A percentile compares a stretch with the other conserved stretches of the same genome.
phyloP scores from a whole-genome alignment of 352 stramenopile genomes.

The Phytophthora citrophthora region DNA sequence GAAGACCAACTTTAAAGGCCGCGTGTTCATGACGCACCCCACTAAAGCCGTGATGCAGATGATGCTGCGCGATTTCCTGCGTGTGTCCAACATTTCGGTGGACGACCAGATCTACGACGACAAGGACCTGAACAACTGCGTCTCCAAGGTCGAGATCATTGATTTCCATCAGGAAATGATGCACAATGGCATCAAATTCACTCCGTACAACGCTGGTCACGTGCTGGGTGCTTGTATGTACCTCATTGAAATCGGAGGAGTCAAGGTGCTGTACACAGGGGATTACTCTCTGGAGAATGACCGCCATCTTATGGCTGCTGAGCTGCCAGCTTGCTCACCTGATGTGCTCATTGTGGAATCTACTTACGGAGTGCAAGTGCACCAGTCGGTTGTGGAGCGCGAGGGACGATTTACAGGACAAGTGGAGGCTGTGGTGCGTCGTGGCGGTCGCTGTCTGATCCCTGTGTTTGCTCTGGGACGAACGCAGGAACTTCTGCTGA shows the following conservation, averaged over 20 bases:
- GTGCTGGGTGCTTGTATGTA: slow-evolving; percentile 99
- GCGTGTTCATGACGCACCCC: slow-evolving; percentile 99
- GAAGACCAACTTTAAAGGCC: slow-evolving; percentile 97
- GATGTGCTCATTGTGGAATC: slow-evolving; percentile 99
- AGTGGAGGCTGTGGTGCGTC: slow-evolving; percentile 95
- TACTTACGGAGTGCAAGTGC: slow-evolving; percentile 98
- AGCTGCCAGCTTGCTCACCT: slow-evolving; percentile 85
- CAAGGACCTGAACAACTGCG: slow-evolving; percentile 96
- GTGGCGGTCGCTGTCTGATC: slow-evolving; percentile 97
- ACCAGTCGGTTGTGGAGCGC: slow-evolving; percentile 95
- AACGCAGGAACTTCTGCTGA: slow-evolving; percentile 99
- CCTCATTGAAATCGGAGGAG: slow-evolving; percentile 97
- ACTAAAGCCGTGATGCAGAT: slow-evolving; percentile 99
- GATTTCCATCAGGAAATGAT: slow-evolving; percentile 98
- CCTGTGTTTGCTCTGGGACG: slow-evolving; percentile 98
- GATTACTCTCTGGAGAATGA: slow-evolving; percentile 99
- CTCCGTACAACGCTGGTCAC: slow-evolving; percentile 98
- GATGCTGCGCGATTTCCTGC: slow-evolving; percentile 97
- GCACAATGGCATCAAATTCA: slow-evolving; percentile 98
- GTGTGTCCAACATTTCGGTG: slow-evolving; percentile 95
- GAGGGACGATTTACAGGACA: slow-evolving; percentile 97
- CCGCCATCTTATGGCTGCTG: slow-evolving; percentile 96
- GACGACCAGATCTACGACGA: slow-evolving; percentile 94
- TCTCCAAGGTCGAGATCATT: slow-evolving; percentile 98
- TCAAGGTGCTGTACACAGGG: slow-evolving; percentile 98